Conservation (phyloP, 768 basidiomycete genomes). For the Punctularia strigosozonata region DNA sequence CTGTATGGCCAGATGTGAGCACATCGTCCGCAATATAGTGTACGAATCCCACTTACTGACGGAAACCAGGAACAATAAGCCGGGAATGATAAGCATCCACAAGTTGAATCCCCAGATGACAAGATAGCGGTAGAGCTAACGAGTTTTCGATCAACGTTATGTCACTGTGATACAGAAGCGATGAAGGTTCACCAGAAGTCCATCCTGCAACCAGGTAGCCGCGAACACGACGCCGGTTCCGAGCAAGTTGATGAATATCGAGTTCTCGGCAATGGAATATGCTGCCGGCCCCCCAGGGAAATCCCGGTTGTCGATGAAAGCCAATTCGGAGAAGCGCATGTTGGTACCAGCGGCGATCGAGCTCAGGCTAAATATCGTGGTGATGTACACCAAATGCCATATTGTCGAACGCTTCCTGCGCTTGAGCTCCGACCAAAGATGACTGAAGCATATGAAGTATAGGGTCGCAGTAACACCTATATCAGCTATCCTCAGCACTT, state of each 20-base stretch:
- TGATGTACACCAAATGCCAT: no score
- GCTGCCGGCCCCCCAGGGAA: constrained; percentile 1
- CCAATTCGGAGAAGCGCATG: no score
- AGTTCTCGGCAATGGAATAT: neutral
- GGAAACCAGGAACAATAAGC: neutral
- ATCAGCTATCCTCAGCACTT: no score
- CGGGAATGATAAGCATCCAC: neutral
- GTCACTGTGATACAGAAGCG: neutral
- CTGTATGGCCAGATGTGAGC: neutral
- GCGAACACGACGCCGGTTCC: neutral
- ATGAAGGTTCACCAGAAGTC: neutral
- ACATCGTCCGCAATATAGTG: neutral
- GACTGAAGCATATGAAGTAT: no score
- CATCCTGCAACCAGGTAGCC: neutral
- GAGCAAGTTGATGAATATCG: neutral
- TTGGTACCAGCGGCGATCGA: no score
- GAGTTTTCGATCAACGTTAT: neutral
- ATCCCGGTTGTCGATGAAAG: constrained; percentile 1
- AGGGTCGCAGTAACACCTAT: no score
- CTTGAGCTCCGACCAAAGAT: no score
- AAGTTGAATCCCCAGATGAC: neutral
- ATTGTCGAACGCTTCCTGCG: no score
- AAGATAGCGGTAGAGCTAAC: neutral
- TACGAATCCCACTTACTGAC: neutral
- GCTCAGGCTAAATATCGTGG: no score